Percentiles rank a stretch among this genome's conserved stretches.
Evolutionary conservation across 1,139 yeast species (phyloP).

Genomic region (Dujonia santamariae): DNA sequence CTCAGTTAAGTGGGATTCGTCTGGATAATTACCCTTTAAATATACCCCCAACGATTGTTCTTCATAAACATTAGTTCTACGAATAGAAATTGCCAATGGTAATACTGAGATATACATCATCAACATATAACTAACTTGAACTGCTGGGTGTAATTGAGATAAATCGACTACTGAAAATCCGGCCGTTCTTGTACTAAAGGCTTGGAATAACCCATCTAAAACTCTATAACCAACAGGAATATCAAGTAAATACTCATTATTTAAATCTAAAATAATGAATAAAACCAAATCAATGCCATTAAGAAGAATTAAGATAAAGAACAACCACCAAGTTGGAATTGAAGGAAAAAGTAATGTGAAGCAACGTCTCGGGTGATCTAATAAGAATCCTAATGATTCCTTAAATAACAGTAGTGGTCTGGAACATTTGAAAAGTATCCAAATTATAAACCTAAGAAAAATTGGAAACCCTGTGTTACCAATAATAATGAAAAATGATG

Average conservation of each 20-base stretch:
- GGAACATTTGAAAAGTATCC: conserved; percentile 70
- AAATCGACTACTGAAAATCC: conserved; percentile 78
- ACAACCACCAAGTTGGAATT: conserved; percentile 93
- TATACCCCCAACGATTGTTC: conserved; percentile 93
- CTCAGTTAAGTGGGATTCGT: conserved; percentile 12
- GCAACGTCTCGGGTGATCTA: conserved; percentile 97
- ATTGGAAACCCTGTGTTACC: conserved; percentile 96
- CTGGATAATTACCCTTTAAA: conserved; percentile 38
- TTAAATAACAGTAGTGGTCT: conserved; percentile 61
- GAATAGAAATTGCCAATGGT: conserved; percentile 92
- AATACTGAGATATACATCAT: conserved; percentile 98
- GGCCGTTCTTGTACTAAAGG: conserved; percentile 90
- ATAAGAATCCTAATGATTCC: conserved; percentile 80
- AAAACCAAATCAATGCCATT: conserved; percentile 77
- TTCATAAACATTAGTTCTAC: conserved; percentile 96
- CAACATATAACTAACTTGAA: conserved; percentile 87
- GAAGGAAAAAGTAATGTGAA: conserved; percentile 89
- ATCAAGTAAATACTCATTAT: conserved; percentile 42
- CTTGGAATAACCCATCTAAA: conserved; percentile 83
- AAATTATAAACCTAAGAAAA: conserved; percentile 70
- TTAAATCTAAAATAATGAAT: conserved; percentile 74
- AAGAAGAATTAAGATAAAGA: conserved; percentile 65
- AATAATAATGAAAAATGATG: conserved; percentile 69
- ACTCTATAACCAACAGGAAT: conserved; percentile 68
- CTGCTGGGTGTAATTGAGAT: conserved; percentile 76